These are phyloP conservation scores for Camillea tinctor DNA, from an alignment of 2,329 filamentous ascomycete genomes.

Conservation along the genomic window DNA sequence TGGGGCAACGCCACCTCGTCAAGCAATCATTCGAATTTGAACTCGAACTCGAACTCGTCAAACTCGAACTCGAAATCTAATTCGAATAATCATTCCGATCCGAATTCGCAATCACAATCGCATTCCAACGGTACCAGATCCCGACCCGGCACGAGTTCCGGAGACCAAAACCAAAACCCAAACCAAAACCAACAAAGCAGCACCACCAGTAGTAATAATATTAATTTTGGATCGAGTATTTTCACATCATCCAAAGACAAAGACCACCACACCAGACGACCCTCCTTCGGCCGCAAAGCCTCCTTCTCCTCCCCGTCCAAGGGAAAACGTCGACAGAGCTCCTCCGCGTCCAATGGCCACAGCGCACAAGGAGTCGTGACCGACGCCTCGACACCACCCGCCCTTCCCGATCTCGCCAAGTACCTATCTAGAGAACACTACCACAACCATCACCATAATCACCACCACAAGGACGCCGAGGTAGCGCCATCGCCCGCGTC, in stretches of 20 bases:
- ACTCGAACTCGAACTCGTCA: conserved; percentile 17
- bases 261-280: conserved; percentile 48
- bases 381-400: conserved; percentile 49
- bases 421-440: conserved; percentile 31
- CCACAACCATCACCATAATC: no score
- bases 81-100: conserved; percentile 6
- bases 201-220: no score
- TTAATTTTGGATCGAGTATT: no score
- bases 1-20: conserved; percentile 24
- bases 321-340: conserved; percentile 41
- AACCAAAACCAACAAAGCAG: conserved; percentile 26
- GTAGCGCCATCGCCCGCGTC: conserved; percentile 33
- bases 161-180: conserved; percentile 26
- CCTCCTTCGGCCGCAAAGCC: conserved; percentile 53
- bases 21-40: conserved; percentile 6
- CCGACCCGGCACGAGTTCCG: conserved; percentile 37
- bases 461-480: conserved; percentile 26
- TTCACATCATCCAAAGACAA: conserved; percentile 21
- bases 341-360: conserved; percentile 37
- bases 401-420: conserved; percentile 50
- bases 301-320: conserved; percentile 46
- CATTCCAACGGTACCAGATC: conserved; percentile 23
- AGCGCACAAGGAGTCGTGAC: conserved; percentile 35
- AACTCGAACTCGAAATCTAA: conserved; percentile 13
- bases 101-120: conserved; percentile 7